Evolutionary conservation across 768 basidiomycete species (phyloP).

Genomic region (Pulveroboletus sp.): DNA sequence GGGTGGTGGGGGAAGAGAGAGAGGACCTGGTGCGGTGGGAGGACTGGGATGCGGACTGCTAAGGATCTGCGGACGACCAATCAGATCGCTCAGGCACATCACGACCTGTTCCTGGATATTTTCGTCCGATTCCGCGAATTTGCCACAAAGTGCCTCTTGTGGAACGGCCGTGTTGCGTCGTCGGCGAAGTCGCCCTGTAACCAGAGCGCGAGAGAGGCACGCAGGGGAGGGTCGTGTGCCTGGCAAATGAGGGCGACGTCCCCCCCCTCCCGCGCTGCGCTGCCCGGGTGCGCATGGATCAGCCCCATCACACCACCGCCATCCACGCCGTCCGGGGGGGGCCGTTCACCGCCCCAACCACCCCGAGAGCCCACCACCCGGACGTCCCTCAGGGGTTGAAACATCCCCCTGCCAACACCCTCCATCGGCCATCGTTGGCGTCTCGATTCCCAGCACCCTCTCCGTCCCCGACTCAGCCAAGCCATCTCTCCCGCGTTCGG

Average conservation of each 20-base stretch:
- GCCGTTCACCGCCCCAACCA: no score
- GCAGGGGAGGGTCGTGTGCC: not conserved
- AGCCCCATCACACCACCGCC: no score
- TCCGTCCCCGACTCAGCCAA: no score
- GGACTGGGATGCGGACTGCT: constrained; percentile 24
- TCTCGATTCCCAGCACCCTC: not conserved
- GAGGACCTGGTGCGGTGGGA: constrained; percentile 28
- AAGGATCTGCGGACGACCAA: constrained; percentile 33
- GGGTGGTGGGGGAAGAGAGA: no score
- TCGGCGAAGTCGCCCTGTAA: not conserved
- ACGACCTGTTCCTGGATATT: constrained; percentile 29
- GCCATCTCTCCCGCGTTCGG: constrained; percentile 8
- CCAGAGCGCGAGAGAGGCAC: constrained; percentile 1
- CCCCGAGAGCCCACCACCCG: no score
- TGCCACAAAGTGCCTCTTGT: no score
- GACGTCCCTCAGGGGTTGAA: no score
- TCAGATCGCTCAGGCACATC: constrained; percentile 35
- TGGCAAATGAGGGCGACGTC: no score
- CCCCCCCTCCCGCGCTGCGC: no score
- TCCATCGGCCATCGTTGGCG: not conserved
- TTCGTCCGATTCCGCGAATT: constrained; percentile 2
- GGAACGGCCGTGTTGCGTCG: not conserved
- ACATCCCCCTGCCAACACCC: no score
- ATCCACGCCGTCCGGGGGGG: no score
- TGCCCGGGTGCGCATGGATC: no score